phyloP scores from a whole-genome alignment of 1,139 yeast species.

The Geotrichum macrosporum region DNA sequence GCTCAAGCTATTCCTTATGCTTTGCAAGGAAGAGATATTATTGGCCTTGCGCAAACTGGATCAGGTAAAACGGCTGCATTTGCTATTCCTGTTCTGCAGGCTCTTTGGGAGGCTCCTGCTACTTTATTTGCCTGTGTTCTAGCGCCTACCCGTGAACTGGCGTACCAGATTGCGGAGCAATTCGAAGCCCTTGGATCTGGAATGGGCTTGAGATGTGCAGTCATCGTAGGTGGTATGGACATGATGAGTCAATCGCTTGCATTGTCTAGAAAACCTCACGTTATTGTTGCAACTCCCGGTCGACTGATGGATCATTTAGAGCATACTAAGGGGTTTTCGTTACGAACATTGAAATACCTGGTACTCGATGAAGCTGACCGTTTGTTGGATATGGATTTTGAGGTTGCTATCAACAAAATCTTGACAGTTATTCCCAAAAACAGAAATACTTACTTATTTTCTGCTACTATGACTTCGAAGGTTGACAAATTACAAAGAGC shows the following conservation, averaged over 20 bases:
- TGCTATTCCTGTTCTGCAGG: constrained; percentile 82
- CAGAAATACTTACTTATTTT: constrained; percentile 81
- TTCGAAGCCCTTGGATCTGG: constrained; percentile 87
- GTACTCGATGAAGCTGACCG: constrained; percentile 98
- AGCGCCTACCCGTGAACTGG: constrained; percentile 96
- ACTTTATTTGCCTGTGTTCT: constrained; percentile 86
- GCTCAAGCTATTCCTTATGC: constrained; percentile 90
- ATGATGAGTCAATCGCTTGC: constrained; percentile 97
- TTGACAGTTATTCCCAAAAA: constrained; percentile 78
- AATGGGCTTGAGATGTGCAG: constrained; percentile 84
- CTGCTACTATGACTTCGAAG: constrained; percentile 95
- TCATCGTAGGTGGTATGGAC: constrained; percentile 97
- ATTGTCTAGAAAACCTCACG: constrained; percentile 87
- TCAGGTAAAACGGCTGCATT: constrained; percentile 91
- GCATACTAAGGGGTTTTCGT: constrained; percentile 84
- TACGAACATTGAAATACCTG: constrained; percentile 72
- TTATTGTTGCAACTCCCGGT: constrained; percentile 95
- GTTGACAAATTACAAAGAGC: constrained; percentile 94
- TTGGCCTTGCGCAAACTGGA: constrained; percentile 93
- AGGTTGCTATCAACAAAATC: constrained; percentile 86
- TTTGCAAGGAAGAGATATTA: constrained; percentile 83
- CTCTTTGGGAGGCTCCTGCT: constrained; percentile 80
- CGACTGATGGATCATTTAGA: constrained; percentile 93
- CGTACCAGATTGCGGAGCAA: constrained; percentile 91
- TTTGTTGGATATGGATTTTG: constrained; percentile 92